These are phyloP conservation scores for Ogataea ganodermae DNA, from an alignment of 805 yeast genomes.

Conservation along the genomic window DNA sequence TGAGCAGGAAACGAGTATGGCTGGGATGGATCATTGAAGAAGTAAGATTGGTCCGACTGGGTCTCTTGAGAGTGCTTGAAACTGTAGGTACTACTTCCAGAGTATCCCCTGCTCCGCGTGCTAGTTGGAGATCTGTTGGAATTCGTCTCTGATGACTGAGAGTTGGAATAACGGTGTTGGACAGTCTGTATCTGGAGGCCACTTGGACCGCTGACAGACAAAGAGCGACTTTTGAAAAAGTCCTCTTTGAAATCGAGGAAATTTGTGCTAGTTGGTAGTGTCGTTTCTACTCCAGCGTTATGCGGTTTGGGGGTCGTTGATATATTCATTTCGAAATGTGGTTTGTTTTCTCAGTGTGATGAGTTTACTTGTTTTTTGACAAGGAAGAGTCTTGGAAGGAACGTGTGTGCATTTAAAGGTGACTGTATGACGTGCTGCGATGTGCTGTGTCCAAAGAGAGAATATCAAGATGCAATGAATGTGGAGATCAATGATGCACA, in stretches of 20 bases:
- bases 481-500: neutral
- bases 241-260: conserved; percentile 23
- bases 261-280: conserved; percentile 8
- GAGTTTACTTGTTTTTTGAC: neutral
- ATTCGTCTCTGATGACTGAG: conserved; percentile 8
- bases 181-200: conserved; percentile 3
- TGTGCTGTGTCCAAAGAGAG: neutral
- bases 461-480: neutral
- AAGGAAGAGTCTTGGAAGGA: neutral
- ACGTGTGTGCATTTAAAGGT: neutral
- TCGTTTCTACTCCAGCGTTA: neutral
- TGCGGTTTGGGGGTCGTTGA: conserved; percentile 4
- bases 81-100: conserved; percentile 12
- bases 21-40: conserved; percentile 3
- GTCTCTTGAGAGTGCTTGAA: conserved; percentile 2
- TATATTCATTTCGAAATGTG: conserved; percentile 11
- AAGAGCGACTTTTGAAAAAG: conserved; percentile 21
- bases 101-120: conserved; percentile 9
- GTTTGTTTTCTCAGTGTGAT: neutral
- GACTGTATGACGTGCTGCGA: neutral
- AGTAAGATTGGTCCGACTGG: conserved; percentile 1
- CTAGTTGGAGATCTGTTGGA: conserved; percentile 15
- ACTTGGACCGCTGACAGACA: conserved; percentile 15
- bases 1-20: too few relatives aligned
- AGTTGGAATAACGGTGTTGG: conserved; percentile 1